A percentile compares a stretch with the other conserved stretches of the same genome.
Conservation (phyloP, 352 stramenopile genomes). For the Phytopythium sindhum region DNA sequence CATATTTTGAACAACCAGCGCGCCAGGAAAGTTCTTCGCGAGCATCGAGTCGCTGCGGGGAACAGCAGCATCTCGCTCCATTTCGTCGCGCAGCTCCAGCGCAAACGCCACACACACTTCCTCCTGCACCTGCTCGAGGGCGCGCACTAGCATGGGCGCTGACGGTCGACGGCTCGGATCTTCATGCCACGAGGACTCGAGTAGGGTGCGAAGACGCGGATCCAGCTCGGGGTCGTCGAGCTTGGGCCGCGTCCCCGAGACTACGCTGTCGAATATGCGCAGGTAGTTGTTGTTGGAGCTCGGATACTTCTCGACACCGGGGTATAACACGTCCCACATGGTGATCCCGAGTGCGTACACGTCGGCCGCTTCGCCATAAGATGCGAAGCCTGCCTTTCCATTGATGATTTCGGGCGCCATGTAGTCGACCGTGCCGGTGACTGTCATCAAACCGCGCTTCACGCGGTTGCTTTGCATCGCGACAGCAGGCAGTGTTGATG, state of each 20-base stretch:
- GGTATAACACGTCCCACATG: conserved; percentile 69
- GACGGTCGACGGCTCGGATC: conserved; percentile 35
- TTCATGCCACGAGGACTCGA: conserved; percentile 37
- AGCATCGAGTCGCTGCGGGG: conserved; percentile 11
- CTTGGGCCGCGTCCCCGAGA: conserved; percentile 31
- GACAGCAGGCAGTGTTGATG: conserved; percentile 2
- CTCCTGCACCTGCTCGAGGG: conserved; percentile 45
- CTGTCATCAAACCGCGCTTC: conserved; percentile 34
- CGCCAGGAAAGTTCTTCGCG: conserved; percentile 27
- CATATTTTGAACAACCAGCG: conserved; percentile 28
- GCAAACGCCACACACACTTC: conserved; percentile 37
- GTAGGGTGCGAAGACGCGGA: conserved; percentile 25
- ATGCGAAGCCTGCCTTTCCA: conserved; percentile 34
- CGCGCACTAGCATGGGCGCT: conserved; percentile 36
- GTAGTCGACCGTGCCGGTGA: conserved; percentile 67
- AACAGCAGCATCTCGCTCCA: conserved; percentile 23
- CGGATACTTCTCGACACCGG: conserved; percentile 45
- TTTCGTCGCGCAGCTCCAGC: conserved; percentile 26
- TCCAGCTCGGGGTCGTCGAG: conserved; percentile 29
- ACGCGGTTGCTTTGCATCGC: neutral
- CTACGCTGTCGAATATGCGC: conserved; percentile 42
- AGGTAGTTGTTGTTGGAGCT: conserved; percentile 47
- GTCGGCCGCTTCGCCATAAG: conserved; percentile 61
- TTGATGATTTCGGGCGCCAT: conserved; percentile 80
- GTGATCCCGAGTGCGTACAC: conserved; percentile 71